A percentile compares a stretch with the other conserved stretches of the same genome.
phyloP scores from a whole-genome alignment of 352 stramenopile species.

The Elongisporangium prolatum region DNA sequence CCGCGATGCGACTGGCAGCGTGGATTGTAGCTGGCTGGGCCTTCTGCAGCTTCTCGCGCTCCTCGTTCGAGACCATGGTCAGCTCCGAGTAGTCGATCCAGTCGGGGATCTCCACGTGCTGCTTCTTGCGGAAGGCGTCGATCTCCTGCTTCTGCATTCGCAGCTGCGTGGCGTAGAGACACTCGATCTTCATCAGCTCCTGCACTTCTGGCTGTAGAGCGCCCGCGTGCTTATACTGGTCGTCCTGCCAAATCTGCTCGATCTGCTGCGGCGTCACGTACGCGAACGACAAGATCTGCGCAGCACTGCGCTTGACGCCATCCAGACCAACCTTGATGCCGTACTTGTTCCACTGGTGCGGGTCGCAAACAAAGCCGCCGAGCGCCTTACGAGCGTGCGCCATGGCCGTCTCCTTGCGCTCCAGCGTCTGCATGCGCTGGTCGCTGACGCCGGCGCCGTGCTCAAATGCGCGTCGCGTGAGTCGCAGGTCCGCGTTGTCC shows the following conservation, averaged over 20 bases:
- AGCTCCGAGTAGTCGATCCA: slow-evolving; percentile 92
- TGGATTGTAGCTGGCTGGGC: slow-evolving; percentile 91
- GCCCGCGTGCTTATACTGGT: slow-evolving; percentile 45
- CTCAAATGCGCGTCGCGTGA: slow-evolving; percentile 92
- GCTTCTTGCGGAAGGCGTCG: slow-evolving; percentile 91
- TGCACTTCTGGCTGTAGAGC: slow-evolving; percentile 33
- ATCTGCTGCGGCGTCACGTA: slow-evolving; percentile 50
- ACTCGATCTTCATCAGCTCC: slow-evolving; percentile 76
- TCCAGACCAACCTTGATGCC: slow-evolving; percentile 72
- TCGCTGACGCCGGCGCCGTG: slow-evolving; percentile 60
- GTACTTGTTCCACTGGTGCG: slow-evolving; percentile 82
- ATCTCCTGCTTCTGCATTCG: slow-evolving; percentile 95
- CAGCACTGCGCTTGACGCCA: slow-evolving; percentile 75
- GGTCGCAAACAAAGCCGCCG: slow-evolving; percentile 53
- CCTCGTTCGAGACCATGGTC: slow-evolving; percentile 95
- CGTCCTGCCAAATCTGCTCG: slow-evolving; percentile 48
- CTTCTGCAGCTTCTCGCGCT: slow-evolving; percentile 90
- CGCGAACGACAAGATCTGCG: slow-evolving; percentile 67
- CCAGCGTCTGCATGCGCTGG: slow-evolving; percentile 76
- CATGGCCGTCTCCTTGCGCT: slow-evolving; percentile 82
- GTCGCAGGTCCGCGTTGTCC: slow-evolving; percentile 97
- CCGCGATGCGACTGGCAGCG: slow-evolving; percentile 93
- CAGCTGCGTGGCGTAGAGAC: slow-evolving; percentile 94
- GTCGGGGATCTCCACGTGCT: slow-evolving; percentile 91
- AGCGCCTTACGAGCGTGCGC: slow-evolving; percentile 41